Conservation (phyloP, 2,329 filamentous ascomycete species). For the Pseudocercospora vitis region DNA sequence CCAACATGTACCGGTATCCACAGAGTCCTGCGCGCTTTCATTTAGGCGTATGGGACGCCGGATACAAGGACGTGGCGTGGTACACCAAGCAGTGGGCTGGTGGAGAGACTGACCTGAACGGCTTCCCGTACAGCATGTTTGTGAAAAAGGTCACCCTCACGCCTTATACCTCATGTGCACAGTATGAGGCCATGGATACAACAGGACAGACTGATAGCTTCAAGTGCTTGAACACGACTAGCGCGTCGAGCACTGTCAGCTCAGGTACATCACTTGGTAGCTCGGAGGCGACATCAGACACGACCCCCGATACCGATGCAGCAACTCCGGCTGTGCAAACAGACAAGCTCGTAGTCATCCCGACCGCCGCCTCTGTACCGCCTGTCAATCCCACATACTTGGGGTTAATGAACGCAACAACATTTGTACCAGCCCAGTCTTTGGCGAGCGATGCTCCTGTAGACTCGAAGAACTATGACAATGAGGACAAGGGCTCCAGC, state of each 20-base stretch:
- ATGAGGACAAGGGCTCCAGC: background rate
- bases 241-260: background rate
- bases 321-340: background rate
- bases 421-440: background rate
- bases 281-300: background rate
- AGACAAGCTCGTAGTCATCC: constrained; percentile 7
- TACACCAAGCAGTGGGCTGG: constrained; percentile 19
- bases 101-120: constrained; percentile 16
- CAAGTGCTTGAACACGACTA: constrained; percentile 9
- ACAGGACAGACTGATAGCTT: constrained; percentile 17
- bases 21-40: constrained; percentile 26
- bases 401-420: background rate
- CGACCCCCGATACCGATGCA: background rate
- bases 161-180: constrained; percentile 7
- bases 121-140: constrained; percentile 19
- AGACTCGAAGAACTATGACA: background rate
- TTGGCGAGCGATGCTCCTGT: background rate
- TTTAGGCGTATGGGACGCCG: constrained; percentile 21
- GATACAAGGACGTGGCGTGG: constrained; percentile 10
- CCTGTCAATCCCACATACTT: background rate
- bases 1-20: constrained; percentile 23
- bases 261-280: background rate
- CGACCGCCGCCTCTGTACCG: background rate
- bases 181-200: constrained; percentile 19
- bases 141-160: constrained; percentile 16